These are phyloP conservation scores for Pittosporum tobira DNA, from an alignment of 129 eudicot genomes.

Conservation along the genomic window DNA sequence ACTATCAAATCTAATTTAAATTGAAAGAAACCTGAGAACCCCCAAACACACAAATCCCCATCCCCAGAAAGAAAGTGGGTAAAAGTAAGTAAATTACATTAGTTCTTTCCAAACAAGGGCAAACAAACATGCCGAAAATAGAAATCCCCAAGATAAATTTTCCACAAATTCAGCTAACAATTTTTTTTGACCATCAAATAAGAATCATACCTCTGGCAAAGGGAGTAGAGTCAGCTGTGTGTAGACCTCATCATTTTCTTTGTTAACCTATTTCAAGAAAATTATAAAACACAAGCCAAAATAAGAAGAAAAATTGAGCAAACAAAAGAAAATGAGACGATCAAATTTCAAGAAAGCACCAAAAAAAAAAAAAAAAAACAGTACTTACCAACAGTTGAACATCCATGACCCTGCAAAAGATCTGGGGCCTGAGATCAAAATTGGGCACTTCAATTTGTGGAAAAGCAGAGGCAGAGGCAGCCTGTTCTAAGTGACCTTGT, in stretches of 20 bases:
- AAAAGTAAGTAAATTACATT: constrained; percentile 5
- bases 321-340: constrained; percentile 1
- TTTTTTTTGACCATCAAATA: constrained; percentile 3
- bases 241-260: constrained; percentile 87
- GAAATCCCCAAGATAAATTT: neutral
- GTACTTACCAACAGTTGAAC: constrained; percentile 70
- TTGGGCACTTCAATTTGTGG: constrained; percentile 62
- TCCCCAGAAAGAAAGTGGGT: constrained; percentile 9
- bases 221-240: constrained; percentile 71
- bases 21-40: neutral
- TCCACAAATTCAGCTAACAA: constrained; percentile 1
- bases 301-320: neutral
- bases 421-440: constrained; percentile 71
- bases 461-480: constrained; percentile 50
- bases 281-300: neutral
- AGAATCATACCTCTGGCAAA: constrained; percentile 49
- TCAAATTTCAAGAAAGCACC: neutral
- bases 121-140: neutral
- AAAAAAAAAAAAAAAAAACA: neutral
- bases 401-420: constrained; percentile 73
- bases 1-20: neutral
- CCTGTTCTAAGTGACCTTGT: constrained; percentile 84
- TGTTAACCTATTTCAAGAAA: constrained; percentile 54
- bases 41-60: constrained; percentile 1
- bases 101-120: neutral